A percentile compares a stretch with the other conserved stretches of the same genome.
Conservation (phyloP, 2,329 filamentous ascomycete genomes). For the Ceratocystis ficicola region DNA sequence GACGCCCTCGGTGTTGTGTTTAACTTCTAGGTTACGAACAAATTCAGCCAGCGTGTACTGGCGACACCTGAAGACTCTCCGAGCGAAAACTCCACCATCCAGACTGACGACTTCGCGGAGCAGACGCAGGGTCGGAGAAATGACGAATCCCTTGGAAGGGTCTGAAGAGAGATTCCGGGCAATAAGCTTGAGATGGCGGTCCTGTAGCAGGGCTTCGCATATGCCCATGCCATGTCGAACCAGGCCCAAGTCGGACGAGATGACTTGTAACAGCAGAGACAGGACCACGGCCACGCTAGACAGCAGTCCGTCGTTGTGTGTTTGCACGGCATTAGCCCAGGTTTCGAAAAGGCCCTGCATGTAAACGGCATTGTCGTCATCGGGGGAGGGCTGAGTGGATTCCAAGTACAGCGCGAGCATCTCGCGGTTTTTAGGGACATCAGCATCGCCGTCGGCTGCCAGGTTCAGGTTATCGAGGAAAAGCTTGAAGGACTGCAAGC, state of each 20-base stretch:
- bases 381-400: constrained; percentile 37
- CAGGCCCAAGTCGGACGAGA: constrained; percentile 63
- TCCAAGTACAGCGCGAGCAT: constrained; percentile 61
- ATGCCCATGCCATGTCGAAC: constrained; percentile 63
- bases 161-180: constrained; percentile 66
- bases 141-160: constrained; percentile 74
- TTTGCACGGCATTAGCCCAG: constrained; percentile 72
- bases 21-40: constrained; percentile 67
- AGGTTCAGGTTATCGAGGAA: constrained; percentile 54
- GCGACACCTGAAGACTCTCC: constrained; percentile 62
- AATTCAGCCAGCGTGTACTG: constrained; percentile 70
- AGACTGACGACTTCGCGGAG: constrained; percentile 75
- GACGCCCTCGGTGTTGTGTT: constrained; percentile 41
- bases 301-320: constrained; percentile 67
- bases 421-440: constrained; percentile 35
- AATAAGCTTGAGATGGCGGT: constrained; percentile 67
- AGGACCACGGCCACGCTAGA: constrained; percentile 71
- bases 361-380: constrained; percentile 43
- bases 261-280: constrained; percentile 65
- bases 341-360: constrained; percentile 73
- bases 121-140: constrained; percentile 75
- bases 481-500: constrained; percentile 55
- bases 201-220: constrained; percentile 69
- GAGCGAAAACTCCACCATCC: constrained; percentile 72
- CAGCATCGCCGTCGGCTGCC: constrained; percentile 34